A percentile compares a stretch with the other conserved stretches of the same genome.
phyloP scores from a whole-genome alignment of 2,329 filamentous ascomycete genomes.

The Huntiella moniliformis region DNA sequence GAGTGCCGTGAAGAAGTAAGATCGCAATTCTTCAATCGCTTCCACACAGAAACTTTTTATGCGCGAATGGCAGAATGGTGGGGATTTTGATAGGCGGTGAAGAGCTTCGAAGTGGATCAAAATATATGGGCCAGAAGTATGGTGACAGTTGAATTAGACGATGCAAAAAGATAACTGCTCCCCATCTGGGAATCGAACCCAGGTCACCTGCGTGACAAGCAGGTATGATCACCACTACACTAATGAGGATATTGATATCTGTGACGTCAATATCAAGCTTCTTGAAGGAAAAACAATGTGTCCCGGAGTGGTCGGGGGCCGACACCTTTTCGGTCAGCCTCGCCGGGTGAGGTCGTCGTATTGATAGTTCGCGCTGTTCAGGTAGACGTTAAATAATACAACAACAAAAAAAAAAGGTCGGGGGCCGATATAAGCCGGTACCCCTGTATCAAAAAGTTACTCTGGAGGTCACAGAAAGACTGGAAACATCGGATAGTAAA shows the following conservation, averaged over 20 bases:
- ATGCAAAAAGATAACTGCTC: constrained; percentile 2
- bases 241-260: constrained; percentile 9
- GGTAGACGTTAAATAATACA: no score
- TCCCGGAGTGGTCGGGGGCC: no score
- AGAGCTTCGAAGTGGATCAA: not conserved
- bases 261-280: no score
- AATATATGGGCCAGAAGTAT: not conserved
- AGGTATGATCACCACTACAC: constrained; percentile 13
- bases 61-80: constrained; percentile 10
- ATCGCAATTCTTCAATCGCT: not conserved
- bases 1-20: not conserved
- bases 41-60: constrained; percentile 7
- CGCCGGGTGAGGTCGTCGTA: no score
- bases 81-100: constrained; percentile 5
- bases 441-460: no score
- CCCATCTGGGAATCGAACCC: constrained; percentile 13
- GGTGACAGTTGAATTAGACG: not conserved
- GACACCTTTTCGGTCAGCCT: no score
- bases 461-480: no score
- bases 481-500: no score
- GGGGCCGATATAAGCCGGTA: no score
- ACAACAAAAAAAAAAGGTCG: no score
- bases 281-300: no score
- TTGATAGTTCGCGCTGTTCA: no score
- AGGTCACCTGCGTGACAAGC: constrained; percentile 13